Evolutionary conservation across 2,329 filamentous ascomycete species (phyloP).

Genomic region (Amphichorda felina): DNA sequence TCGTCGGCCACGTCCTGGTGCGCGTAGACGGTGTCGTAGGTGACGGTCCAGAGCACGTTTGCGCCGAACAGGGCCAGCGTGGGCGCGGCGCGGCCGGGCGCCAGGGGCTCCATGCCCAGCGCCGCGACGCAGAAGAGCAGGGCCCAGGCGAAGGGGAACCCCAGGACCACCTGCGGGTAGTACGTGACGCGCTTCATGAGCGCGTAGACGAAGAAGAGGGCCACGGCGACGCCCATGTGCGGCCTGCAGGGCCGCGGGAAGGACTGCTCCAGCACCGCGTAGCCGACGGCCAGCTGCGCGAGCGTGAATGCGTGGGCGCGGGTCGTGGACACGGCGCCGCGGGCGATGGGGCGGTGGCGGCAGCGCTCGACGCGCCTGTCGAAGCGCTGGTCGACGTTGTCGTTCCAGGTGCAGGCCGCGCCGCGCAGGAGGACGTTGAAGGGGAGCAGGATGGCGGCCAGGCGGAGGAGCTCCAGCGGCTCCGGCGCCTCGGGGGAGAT

Average conservation of each 20-base stretch:
- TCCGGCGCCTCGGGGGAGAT: not conserved
- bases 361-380: conserved; percentile 1
- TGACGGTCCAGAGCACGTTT: conserved; percentile 1
- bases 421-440: conserved; percentile 2
- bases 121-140: conserved; percentile 1
- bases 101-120: conserved; percentile 1
- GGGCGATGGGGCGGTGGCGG: not conserved
- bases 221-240: too few relatives aligned
- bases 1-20: conserved; percentile 2
- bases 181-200: conserved; percentile 1
- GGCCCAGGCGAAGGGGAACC: conserved; percentile 1
- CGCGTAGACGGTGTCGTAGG: conserved; percentile 2
- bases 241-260: too few relatives aligned
- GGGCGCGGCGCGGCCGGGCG: not conserved
- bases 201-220: conserved; percentile 1
- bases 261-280: conserved; percentile 1
- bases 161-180: conserved; percentile 1
- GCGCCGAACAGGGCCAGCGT: not conserved
- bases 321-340: not conserved
- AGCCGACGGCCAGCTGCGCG: conserved; percentile 1
- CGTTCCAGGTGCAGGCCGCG: conserved; percentile 1
- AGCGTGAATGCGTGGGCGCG: not conserved
- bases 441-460: not conserved
- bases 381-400: not conserved
- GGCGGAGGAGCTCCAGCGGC: not conserved